These are phyloP conservation scores for Geotrichum histeridarum DNA, from an alignment of 1,139 yeast species.

Conservation along the genomic window DNA sequence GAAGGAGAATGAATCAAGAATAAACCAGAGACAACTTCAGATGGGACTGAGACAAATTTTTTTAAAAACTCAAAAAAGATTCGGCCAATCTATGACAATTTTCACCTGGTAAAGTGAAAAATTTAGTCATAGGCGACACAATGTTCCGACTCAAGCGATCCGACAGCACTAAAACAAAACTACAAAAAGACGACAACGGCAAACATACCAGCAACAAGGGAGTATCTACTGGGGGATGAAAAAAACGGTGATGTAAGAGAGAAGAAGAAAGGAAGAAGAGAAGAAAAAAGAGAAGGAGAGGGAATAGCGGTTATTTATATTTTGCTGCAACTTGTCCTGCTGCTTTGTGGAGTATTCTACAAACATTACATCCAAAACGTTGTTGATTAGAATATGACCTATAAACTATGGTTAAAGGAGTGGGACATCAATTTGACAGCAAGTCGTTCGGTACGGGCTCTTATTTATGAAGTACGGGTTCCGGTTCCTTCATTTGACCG, in stretches of 20 bases:
- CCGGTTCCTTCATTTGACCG: too few species aligned
- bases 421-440: too few species aligned
- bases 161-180: too few species aligned
- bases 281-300: not conserved
- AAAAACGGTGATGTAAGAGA: not conserved
- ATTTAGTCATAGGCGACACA: slow-evolving; percentile 4
- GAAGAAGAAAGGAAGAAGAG: not conserved
- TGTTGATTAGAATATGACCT: too few species aligned
- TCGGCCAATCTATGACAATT: slow-evolving; percentile 3
- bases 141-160: too few species aligned
- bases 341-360: not conserved
- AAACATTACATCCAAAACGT: too few species aligned
- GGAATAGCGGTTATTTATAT: not conserved
- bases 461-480: too few species aligned
- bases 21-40: not conserved
- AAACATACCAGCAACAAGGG: too few species aligned
- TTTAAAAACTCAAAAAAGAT: slow-evolving; percentile 1
- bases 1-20: not conserved
- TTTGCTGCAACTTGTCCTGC: not conserved
- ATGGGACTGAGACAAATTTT: not conserved
- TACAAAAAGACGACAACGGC: too few species aligned
- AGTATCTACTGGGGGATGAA: too few species aligned
- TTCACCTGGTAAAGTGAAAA: not conserved
- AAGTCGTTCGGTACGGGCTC: too few species aligned
- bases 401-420: too few species aligned